phyloP scores from a whole-genome alignment of 2,329 filamentous ascomycete species.

The Ophiostoma sp. region DNA sequence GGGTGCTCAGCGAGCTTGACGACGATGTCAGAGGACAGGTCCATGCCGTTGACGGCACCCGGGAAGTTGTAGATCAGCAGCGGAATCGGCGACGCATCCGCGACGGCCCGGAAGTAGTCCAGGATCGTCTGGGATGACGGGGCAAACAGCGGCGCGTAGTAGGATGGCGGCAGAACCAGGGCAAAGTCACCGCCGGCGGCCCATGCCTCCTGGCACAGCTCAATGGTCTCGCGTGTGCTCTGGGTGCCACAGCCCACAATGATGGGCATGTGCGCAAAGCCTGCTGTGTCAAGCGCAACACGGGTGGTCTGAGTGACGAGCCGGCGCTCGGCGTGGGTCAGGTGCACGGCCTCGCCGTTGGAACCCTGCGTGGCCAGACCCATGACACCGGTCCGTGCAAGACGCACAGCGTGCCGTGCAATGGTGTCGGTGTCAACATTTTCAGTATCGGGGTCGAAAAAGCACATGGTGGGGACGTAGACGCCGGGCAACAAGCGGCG shows the following conservation, averaged over 20 bases:
- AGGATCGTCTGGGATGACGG: conserved; percentile 61
- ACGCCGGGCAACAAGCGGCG: conserved; percentile 53
- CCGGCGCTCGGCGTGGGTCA: conserved; percentile 68
- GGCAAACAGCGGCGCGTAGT: conserved; percentile 69
- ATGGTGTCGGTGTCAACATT: conserved; percentile 66
- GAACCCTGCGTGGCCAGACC: conserved; percentile 77
- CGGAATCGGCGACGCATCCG: conserved; percentile 62
- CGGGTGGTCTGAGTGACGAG: conserved; percentile 70
- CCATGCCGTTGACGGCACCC: conserved; percentile 62
- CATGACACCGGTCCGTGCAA: conserved; percentile 72
- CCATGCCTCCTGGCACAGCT: conserved; percentile 67
- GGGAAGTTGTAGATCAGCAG: conserved; percentile 71
- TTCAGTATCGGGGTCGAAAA: conserved; percentile 66
- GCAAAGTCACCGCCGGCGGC: conserved; percentile 72
- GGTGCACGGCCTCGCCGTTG: conserved; percentile 80
- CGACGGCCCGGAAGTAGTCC: conserved; percentile 66
- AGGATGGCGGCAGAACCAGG: conserved; percentile 72
- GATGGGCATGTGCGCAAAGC: conserved; percentile 65
- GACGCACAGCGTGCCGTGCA: conserved; percentile 61
- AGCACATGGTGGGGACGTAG: conserved; percentile 73
- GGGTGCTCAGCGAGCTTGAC: conserved; percentile 59
- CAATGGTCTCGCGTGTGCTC: conserved; percentile 71
- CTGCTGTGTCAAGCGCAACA: conserved; percentile 65
- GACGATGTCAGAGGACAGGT: conserved; percentile 64
- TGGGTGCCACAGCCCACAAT: conserved; percentile 76